These are phyloP conservation scores for Ormosia semicastrata DNA, from an alignment of 306 rosid genomes.

Conservation along the genomic window DNA sequence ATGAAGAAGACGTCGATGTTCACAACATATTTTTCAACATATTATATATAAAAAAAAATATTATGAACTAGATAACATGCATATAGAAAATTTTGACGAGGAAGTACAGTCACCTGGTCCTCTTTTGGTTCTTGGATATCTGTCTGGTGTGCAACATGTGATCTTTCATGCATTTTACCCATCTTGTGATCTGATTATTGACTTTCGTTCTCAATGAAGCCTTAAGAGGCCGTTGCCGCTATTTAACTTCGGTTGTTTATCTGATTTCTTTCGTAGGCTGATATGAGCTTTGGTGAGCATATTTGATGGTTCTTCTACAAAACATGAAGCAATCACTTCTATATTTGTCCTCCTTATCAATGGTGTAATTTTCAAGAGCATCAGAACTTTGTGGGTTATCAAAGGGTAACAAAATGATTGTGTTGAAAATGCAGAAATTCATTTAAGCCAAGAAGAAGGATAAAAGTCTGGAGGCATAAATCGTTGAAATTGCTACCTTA, in stretches of 20 bases:
- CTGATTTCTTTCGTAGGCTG: background rate
- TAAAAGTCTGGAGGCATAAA: background rate
- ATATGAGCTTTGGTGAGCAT: background rate
- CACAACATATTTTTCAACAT: too few relatives aligned
- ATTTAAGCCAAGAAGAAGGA: background rate
- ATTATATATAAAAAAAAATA: too few relatives aligned
- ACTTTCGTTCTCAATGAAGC: background rate
- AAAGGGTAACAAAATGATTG: background rate
- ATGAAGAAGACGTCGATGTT: too few relatives aligned
- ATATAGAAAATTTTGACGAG: background rate
- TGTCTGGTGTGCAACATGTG: background rate
- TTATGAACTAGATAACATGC: background rate
- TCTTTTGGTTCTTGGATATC: background rate
- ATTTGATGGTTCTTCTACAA: background rate
- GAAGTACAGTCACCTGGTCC: background rate
- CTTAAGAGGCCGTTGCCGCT: background rate
- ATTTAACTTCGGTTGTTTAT: background rate
- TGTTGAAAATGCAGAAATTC: background rate
- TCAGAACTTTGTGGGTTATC: background rate
- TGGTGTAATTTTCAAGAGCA: background rate
- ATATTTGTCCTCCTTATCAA: background rate
- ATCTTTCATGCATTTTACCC: background rate
- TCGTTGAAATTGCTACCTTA: background rate
- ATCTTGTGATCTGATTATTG: background rate
- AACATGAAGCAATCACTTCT: background rate